A percentile compares a stretch with the other conserved stretches of the same genome.
Evolutionary conservation across 2,329 filamentous ascomycete species (phyloP).

Genomic region (Trichoderma endophyticum): DNA sequence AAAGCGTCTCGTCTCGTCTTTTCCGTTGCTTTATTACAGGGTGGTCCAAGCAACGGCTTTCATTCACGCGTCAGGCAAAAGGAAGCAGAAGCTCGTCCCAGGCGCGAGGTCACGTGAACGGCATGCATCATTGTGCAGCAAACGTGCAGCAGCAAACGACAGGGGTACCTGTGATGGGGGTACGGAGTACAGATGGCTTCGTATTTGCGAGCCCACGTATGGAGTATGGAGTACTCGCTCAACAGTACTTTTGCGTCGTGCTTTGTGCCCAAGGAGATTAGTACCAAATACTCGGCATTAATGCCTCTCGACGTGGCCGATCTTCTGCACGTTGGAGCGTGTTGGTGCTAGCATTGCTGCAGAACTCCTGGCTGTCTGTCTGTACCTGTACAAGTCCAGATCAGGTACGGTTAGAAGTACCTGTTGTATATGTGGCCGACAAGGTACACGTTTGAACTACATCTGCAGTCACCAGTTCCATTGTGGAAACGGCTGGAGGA

Average conservation of each 20-base stretch:
- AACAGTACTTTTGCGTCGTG: neutral
- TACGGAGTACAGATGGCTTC: neutral
- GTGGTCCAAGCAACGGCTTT: neutral
- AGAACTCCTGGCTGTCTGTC: neutral
- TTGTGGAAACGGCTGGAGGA: neutral
- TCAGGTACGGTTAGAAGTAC: neutral
- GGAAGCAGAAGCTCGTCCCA: neutral
- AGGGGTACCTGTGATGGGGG: neutral
- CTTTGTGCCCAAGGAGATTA: neutral
- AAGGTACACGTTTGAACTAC: neutral
- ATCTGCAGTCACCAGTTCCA: neutral
- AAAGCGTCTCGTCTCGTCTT: neutral
- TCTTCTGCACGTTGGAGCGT: neutral
- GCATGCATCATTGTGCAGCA: neutral
- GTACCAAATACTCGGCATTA: neutral
- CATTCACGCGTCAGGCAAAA: neutral
- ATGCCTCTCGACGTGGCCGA: neutral
- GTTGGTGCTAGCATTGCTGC: neutral
- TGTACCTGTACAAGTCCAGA: neutral
- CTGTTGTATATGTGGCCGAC: neutral
- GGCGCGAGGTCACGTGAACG: slow-evolving; percentile 15
- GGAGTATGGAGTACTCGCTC: neutral
- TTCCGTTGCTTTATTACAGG: neutral
- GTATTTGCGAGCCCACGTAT: neutral
- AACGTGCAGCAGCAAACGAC: neutral